Evolutionary conservation across 2,329 filamentous ascomycete genomes (phyloP).

Genomic region (Nigrograna mackinnonii): DNA sequence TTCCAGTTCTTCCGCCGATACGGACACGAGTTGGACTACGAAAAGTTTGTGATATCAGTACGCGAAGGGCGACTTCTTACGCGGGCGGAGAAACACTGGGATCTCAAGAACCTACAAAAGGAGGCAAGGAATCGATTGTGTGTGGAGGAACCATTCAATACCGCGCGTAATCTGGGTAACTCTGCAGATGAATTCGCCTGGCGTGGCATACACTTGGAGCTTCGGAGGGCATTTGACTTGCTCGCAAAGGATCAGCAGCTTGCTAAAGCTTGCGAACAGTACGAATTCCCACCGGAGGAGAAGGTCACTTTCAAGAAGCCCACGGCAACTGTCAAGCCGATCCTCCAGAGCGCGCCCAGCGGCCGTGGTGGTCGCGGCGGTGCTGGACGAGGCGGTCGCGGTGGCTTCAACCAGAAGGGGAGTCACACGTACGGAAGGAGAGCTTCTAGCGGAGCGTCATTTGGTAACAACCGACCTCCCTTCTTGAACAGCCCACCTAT

Average conservation of each 20-base stretch:
- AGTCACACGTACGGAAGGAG: constrained; percentile 51
- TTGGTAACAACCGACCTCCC: constrained; percentile 41
- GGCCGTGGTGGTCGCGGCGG: constrained; percentile 53
- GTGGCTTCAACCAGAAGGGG: constrained; percentile 53
- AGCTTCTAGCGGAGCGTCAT: constrained; percentile 60
- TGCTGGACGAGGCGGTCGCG: constrained; percentile 45
- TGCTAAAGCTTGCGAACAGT: constrained; percentile 83
- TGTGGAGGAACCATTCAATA: constrained; percentile 97
- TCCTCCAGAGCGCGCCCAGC: constrained; percentile 53
- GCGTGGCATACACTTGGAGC: constrained; percentile 84
- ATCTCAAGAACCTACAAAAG: constrained; percentile 58
- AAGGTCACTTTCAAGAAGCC: constrained; percentile 64
- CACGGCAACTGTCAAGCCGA: constrained; percentile 57
- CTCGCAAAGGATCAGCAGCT: constrained; percentile 76
- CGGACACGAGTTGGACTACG: constrained; percentile 89
- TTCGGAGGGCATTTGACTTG: constrained; percentile 84
- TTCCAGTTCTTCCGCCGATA: constrained; percentile 97
- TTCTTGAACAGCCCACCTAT: constrained; percentile 49
- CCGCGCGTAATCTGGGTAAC: constrained; percentile 85
- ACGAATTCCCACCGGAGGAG: constrained; percentile 78
- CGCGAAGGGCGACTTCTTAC: constrained; percentile 77
- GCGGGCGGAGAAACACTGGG: constrained; percentile 88
- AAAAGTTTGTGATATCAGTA: constrained; percentile 81
- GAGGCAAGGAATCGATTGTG: constrained; percentile 74
- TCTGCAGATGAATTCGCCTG: constrained; percentile 96